These are phyloP conservation scores for Marasmius tenuissimus DNA, from an alignment of 1,284 basidiomycete genomes.

Conservation along the genomic window DNA sequence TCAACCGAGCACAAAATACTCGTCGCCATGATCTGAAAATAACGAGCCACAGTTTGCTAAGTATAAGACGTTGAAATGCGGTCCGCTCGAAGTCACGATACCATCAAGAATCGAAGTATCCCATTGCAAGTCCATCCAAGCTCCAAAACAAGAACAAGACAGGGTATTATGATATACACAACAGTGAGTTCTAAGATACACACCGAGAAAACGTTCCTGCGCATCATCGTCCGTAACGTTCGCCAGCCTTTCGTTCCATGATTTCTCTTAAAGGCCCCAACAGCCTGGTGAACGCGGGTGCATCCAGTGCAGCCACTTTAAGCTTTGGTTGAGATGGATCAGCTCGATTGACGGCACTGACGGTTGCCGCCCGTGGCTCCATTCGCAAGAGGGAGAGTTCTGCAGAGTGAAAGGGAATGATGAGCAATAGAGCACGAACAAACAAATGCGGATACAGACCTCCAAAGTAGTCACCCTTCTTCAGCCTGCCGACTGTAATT, in stretches of 20 bases:
- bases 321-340: constrained; percentile 61
- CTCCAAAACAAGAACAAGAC: background rate
- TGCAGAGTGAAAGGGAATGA: constrained; percentile 21
- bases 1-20: too few relatives aligned
- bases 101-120: too few relatives aligned
- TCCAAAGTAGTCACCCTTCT: constrained; percentile 97
- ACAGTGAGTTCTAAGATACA: background rate
- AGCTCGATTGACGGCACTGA: constrained; percentile 72
- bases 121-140: too few relatives aligned
- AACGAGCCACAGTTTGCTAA: too few relatives aligned
- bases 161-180: background rate
- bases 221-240: constrained; percentile 30
- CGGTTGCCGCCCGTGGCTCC: constrained; percentile 90
- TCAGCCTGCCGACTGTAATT: constrained; percentile 72
- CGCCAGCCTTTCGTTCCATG: constrained; percentile 80
- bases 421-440: background rate
- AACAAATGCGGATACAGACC: constrained; percentile 50
- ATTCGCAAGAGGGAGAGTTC: constrained; percentile 85
- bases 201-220: background rate
- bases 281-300: constrained; percentile 91
- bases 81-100: too few relatives aligned
- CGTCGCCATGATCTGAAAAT: too few relatives aligned
- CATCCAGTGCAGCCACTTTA: constrained; percentile 92
- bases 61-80: too few relatives aligned
- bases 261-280: constrained; percentile 89